These are phyloP conservation scores for Extremus antarcticus DNA, from an alignment of 495 filamentous ascomycete genomes.

Conservation along the genomic window DNA sequence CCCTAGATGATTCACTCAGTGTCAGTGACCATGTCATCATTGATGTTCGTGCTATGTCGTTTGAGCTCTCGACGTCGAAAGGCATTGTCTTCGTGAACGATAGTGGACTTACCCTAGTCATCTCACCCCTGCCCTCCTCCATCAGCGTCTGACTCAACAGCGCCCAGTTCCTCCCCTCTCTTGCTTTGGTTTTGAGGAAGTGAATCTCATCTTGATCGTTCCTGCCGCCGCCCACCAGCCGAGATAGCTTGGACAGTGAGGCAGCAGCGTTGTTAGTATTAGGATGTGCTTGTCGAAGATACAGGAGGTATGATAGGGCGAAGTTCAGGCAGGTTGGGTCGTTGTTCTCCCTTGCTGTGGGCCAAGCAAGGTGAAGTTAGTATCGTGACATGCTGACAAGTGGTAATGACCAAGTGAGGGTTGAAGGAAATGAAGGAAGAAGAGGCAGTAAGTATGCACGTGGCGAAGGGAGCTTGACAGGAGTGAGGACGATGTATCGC, in stretches of 20 bases:
- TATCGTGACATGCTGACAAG: too few species aligned
- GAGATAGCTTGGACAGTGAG: constrained; percentile 33
- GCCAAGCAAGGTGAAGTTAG: too few species aligned
- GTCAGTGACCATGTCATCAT: neutral
- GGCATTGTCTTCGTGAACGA: neutral
- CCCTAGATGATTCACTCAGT: constrained; percentile 39
- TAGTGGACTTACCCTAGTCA: constrained; percentile 44
- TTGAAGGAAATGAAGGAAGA: neutral
- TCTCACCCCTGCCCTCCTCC: constrained; percentile 71
- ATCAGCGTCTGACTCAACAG: constrained; percentile 75
- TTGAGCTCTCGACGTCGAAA: too few species aligned
- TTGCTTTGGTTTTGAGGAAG: constrained; percentile 80
- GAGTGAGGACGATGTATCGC: too few species aligned
- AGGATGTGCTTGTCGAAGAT: constrained; percentile 79
- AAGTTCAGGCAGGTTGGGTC: constrained; percentile 92
- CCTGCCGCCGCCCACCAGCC: constrained; percentile 56
- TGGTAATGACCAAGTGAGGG: too few species aligned
- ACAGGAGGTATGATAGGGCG: constrained; percentile 93
- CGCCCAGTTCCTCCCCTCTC: constrained; percentile 78
- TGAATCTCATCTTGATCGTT: constrained; percentile 70
- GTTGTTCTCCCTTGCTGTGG: constrained; percentile 67
- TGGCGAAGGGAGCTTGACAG: too few species aligned
- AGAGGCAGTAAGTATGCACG: too few species aligned
- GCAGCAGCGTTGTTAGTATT: constrained; percentile 38
- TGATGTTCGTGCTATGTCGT: too few species aligned